Evolutionary conservation across 1,284 basidiomycete species (phyloP).

Genomic region (Volvariella volvacea): DNA sequence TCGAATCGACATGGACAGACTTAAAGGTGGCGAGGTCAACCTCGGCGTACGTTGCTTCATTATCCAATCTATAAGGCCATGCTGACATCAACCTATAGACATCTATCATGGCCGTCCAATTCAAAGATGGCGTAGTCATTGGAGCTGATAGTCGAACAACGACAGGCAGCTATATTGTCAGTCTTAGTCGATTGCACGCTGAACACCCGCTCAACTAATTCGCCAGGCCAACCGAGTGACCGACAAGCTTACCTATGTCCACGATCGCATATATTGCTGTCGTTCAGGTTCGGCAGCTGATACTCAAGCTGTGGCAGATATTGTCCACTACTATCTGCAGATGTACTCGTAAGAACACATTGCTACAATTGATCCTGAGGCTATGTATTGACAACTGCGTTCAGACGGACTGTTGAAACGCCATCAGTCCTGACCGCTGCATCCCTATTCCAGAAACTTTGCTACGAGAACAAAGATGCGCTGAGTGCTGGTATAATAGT

Average conservation of each 20-base stretch:
- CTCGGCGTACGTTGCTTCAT: conserved; percentile 66
- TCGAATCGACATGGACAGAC: conserved; percentile 63
- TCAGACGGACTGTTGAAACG: conserved; percentile 58
- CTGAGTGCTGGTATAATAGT: conserved; percentile 96
- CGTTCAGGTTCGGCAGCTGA: conserved; percentile 97
- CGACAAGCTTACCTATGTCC: conserved; percentile 95
- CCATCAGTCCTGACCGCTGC: conserved; percentile 85
- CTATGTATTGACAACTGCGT: conserved; percentile 5
- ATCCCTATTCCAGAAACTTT: conserved; percentile 81
- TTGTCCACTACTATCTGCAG: conserved; percentile 85
- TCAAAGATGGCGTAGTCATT: conserved; percentile 91
- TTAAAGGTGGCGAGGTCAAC: conserved; percentile 92
- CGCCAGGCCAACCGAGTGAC: conserved; percentile 92
- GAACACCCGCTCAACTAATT: background rate
- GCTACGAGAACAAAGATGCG: conserved; percentile 92
- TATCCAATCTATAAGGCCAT: conserved; percentile 1
- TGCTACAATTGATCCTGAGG: conserved; percentile 2
- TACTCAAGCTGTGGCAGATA: conserved; percentile 95
- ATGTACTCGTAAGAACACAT: conserved; percentile 55
- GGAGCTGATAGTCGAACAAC: conserved; percentile 98
- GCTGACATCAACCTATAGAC: conserved; percentile 49
- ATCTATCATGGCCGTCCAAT: conserved; percentile 99
- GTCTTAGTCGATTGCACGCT: conserved; percentile 20
- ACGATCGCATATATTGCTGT: conserved; percentile 99
- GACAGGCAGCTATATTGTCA: conserved; percentile 91